Conservation (phyloP, 1,139 yeast genomes). For the Nakaseomyces nivariensis region DNA sequence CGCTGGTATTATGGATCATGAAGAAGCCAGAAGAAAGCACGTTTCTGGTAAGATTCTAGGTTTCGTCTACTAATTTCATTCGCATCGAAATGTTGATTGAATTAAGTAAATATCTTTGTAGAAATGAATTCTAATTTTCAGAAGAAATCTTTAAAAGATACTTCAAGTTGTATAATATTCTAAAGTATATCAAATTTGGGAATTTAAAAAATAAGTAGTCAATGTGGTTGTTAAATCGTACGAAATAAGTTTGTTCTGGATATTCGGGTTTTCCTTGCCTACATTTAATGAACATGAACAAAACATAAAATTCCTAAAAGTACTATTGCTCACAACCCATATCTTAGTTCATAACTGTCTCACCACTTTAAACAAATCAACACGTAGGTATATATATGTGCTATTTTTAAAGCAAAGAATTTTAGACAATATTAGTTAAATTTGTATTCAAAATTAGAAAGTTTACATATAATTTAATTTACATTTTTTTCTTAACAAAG, state of each 20-base stretch:
- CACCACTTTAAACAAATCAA: no score
- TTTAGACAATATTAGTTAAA: no score
- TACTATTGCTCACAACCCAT: no score
- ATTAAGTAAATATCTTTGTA: background rate
- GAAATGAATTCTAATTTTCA: background rate
- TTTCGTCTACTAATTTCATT: conserved; percentile 63
- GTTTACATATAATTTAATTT: background rate
- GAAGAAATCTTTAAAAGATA: background rate
- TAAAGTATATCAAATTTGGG: background rate
- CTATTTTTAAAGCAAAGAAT: no score
- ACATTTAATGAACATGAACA: no score
- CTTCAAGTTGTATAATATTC: conserved; percentile 4
- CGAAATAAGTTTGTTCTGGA: no score
- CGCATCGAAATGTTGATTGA: background rate
- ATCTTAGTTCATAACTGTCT: no score
- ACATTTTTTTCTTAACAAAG: background rate
- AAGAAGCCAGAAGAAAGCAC: conserved; percentile 99
- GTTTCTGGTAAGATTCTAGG: conserved; percentile 97
- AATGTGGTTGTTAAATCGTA: background rate
- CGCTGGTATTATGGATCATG: conserved; percentile 99
- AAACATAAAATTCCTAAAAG: no score
- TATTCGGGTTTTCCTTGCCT: no score
- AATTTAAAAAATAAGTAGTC: no score
- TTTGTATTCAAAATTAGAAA: no score
- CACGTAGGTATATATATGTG: no score